Base-by-base conservation (phyloP, 192 early-diverging fungal species). In the Coemansia guatemalensis region DNA sequence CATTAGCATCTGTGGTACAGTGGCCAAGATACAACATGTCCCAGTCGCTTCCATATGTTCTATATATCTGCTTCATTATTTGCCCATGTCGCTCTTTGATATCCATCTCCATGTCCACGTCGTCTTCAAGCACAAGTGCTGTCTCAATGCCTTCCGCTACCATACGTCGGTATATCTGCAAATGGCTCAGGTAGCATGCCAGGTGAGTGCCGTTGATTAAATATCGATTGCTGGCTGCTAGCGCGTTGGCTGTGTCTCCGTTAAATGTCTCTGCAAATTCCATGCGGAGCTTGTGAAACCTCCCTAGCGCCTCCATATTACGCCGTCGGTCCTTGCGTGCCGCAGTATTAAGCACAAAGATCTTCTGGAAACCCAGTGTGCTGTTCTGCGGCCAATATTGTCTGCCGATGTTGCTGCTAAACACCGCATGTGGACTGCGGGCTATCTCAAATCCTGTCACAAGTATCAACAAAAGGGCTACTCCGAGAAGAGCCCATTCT, bases 11-110 rank as follows among this genome's bases (percentile, higher is more conserved):
- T 18, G n/a, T 58, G 0, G 72, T 77, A 20, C 81, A 82, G 48
- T 77, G 81, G 14, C 81, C 81, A 30, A 82, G 49, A 49, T 71
- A 82, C 26, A 77, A 64, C 72, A 82, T 78, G 27, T 82, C 81
- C 81, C 81, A 82, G 54, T 82, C 67, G 0, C 20, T 23, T 5
- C 53, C 53, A 48, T 69, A 65, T 39, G 21, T 12, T 18, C 18
- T 21, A 25, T 64, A 26, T 26, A 69, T 51, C 8, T 67, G 39
- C 12, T 50, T 33, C 67, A 75, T 68, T 2, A 71, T 64, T 7
- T 47, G 29, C 1, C 17, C 21, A 56, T 71, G 69, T 11, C 59
- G 32, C 35, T 73, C 21, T 29, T 70, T 67, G 6, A 82, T 20
- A 54, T 73, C 74, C 8, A 62, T 20, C 53, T 76, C 74, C 67